A percentile compares a stretch with the other conserved stretches of the same genome.
Evolutionary conservation across 371 early-diverging fungal species (phyloP).

Genomic region (Mucor irregularis): DNA sequence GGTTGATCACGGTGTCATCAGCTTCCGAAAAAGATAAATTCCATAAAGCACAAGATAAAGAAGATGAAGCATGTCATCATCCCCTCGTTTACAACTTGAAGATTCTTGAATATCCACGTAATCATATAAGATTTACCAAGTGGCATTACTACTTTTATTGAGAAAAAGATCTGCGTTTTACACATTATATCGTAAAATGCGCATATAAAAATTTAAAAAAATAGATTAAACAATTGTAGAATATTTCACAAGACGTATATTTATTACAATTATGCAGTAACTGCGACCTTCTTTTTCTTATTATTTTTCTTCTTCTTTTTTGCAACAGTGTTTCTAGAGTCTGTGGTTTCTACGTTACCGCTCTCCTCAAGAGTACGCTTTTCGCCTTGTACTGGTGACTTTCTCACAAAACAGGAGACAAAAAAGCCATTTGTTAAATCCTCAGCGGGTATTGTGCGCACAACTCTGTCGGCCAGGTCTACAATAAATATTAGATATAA

Average conservation of each 20-base stretch:
- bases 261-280: slow-evolving; percentile 6
- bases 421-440: slow-evolving; percentile 85
- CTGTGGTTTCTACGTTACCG: background rate
- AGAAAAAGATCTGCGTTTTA: too few relatives aligned
- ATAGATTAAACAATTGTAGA: too few relatives aligned
- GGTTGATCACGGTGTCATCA: too few relatives aligned
- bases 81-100: too few relatives aligned
- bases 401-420: slow-evolving; percentile 78
- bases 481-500: background rate
- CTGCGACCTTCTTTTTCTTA: slow-evolving; percentile 20
- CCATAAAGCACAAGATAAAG: too few relatives aligned
- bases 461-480: slow-evolving; percentile 59
- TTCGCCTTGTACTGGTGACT: slow-evolving; percentile 5
- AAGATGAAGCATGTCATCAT: too few relatives aligned
- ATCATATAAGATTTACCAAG: too few relatives aligned
- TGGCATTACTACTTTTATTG: too few relatives aligned
- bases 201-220: too few relatives aligned
- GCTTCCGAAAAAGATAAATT: too few relatives aligned
- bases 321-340: background rate
- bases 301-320: slow-evolving; percentile 29
- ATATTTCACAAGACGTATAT: background rate
- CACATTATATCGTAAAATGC: too few relatives aligned
- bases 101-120: too few relatives aligned
- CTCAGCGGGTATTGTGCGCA: slow-evolving; percentile 69
- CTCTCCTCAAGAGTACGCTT: slow-evolving; percentile 10